Evolutionary conservation across 805 yeast genomes (phyloP), one percentile per base, ranked within the genome.

Genomic region (Sugiyamaella lignohabitans): DNA sequence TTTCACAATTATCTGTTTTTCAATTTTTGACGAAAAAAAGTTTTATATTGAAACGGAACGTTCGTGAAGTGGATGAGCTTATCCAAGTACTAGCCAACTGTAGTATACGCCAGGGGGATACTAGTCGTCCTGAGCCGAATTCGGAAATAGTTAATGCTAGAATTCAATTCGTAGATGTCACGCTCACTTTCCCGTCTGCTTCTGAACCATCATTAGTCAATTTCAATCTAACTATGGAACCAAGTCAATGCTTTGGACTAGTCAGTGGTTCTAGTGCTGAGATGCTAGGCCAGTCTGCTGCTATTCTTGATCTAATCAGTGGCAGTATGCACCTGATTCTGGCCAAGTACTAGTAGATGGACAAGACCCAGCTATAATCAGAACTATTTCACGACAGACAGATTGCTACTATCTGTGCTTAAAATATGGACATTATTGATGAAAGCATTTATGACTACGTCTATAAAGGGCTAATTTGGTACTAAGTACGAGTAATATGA

Each of bases 401-500:
- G 14, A 27, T 27, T 14, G 8, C 32, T 8, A 8, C 32, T 8
- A 27, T 27, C 8, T 27, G 11, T 27, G 32, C 32, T 27, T 27
- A 42, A 18, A 22, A 30, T 18, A 24, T 36, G 16, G 45, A 42
- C 4, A 14, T 42, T 3, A 19, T 32, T 3, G 27, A 32, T 32
- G 45, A 36, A 4, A 42, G 40, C 23, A 37, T 42, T 14, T 42
- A 42, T 32, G 45, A 42, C 3, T 24, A 42, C 23, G 30, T 42
- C 5, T 35, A n/a, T 10, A 16, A 21, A 36, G 45, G 45, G 3
- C 45, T 42, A 5, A 21, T 30, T n/a, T 16, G 45, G 45, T 16
- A 42, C 45, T 18, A 42, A 32, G 19, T 32, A 30, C 19, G 40
- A 42, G 19, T 14, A 42, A 3, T 16, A 16, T 3, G 40, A 34